Conservation (phyloP, 495 filamentous ascomycete species). For the Penicillium desertorum region DNA sequence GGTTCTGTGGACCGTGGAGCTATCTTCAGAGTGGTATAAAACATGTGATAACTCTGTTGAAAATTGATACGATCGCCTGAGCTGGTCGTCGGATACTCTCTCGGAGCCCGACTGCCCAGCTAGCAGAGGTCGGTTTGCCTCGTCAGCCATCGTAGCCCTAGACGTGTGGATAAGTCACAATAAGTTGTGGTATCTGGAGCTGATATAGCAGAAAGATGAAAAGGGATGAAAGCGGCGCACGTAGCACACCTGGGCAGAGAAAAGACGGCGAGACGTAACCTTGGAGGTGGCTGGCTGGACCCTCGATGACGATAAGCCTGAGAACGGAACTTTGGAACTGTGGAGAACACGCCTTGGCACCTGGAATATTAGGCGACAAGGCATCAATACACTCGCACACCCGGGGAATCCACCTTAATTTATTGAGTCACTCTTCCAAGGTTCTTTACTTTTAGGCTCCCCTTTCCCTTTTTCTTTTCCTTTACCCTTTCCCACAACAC, state of each 20-base stretch:
- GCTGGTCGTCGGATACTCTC: background rate
- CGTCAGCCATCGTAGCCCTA: slow-evolving; percentile 37
- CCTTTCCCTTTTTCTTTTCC: background rate
- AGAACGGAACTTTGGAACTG: slow-evolving; percentile 26
- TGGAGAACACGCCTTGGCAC: slow-evolving; percentile 18
- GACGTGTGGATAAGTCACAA: slow-evolving; percentile 9
- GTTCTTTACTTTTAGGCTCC: slow-evolving; percentile 4
- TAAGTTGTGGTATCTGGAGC: background rate
- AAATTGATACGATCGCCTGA: slow-evolving; percentile 2
- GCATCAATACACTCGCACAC: slow-evolving; percentile 13
- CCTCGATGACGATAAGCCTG: slow-evolving; percentile 28
- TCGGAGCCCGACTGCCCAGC: slow-evolving; percentile 17
- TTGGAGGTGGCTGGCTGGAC: slow-evolving; percentile 10
- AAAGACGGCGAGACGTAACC: slow-evolving; percentile 1
- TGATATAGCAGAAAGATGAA: background rate
- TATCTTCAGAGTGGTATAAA: background rate
- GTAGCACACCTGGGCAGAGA: background rate
- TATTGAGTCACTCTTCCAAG: slow-evolving; percentile 24
- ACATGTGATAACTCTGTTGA: background rate
- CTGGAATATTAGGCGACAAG: slow-evolving; percentile 11
- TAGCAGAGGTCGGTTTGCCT: slow-evolving; percentile 35
- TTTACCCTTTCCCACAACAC: slow-evolving; percentile 13
- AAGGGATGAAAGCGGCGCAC: background rate
- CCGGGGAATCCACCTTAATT: slow-evolving; percentile 6
- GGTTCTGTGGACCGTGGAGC: background rate